Base-by-base conservation (phyloP, 306 rosid genomes). In the Vigna angularis region DNA sequence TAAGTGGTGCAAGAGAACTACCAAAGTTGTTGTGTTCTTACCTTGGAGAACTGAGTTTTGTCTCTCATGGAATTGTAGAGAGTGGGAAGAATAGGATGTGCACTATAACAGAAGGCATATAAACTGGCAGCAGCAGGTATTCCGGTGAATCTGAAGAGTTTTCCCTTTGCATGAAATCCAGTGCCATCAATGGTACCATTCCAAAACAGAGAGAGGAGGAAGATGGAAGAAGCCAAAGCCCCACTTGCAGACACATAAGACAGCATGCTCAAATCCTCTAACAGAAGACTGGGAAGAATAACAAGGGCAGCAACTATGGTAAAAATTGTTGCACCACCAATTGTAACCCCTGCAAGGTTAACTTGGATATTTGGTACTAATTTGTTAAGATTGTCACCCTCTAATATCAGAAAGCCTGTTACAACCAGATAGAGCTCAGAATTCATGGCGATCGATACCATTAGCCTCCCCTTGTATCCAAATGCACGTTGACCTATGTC, bases 401-500 rank as follows among this genome's bases (percentile, higher is more conserved):
- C 96, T 51, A 94, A 74, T 32, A 94, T 94, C 1, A 94, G 83
- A 84, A 85, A 94, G 4, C 94, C 98, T 3, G 97, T 86, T 9
- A 93, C 88, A 15, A 88, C 97, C 1, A 91, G 38, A 84, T 89
- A 91, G 17, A 91, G 96, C 78, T 91, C 98, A 1, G 84, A 48
- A 72, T 90, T 89, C 96, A 86, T 91, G 72, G 72, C 62, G 36
- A 86, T 69, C 2, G 94, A 87, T 22, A 94, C 88, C 24, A 91
- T 8, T 1, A 85, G 4, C 62, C 90, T 87, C 3, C 98, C 97
- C 59, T 40, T 84, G 40, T 70, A 38, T 34, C 98, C 97, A 74
- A 94, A 94, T 20, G 98, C 98, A 5, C 79, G 87, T 50, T 89
- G 81, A 17, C 98, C 98, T 22, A 94, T 88, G 57, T 91, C 96